Conservation (phyloP, 306 rosid genomes). For the Styphnolobium japonicum region DNA sequence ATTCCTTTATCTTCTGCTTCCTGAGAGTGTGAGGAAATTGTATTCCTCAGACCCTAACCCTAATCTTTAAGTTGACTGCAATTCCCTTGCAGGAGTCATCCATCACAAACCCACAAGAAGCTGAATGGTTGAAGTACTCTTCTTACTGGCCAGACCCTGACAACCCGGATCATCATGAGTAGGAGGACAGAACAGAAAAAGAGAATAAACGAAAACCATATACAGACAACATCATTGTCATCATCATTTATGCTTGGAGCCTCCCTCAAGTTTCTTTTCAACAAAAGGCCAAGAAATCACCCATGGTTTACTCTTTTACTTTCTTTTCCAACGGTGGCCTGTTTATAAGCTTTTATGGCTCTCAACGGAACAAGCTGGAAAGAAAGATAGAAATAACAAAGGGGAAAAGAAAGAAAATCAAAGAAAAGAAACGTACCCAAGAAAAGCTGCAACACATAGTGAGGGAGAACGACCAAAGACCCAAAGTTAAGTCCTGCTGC, state of each 20-base stretch:
- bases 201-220: background rate
- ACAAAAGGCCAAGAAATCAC: constrained; percentile 41
- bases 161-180: constrained; percentile 67
- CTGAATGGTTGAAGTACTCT: constrained; percentile 96
- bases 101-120: constrained; percentile 69
- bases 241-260: constrained; percentile 53
- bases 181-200: constrained; percentile 26
- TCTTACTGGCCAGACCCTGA: constrained; percentile 91
- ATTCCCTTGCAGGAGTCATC: constrained; percentile 59
- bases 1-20: constrained; percentile 11
- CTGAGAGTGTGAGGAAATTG: background rate
- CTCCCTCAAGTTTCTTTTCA: constrained; percentile 43
- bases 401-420: constrained; percentile 23
- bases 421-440: constrained; percentile 26
- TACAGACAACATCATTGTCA: constrained; percentile 49
- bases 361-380: constrained; percentile 49
- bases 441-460: constrained; percentile 60
- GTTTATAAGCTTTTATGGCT: constrained; percentile 21
- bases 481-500: constrained; percentile 57
- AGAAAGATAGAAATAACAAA: constrained; percentile 45
- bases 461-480: constrained; percentile 41
- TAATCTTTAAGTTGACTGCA: background rate
- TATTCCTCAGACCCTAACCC: constrained; percentile 22
- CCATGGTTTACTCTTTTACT: constrained; percentile 34
- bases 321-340: constrained; percentile 28